Evolutionary conservation across 169 alveolate species (phyloP).

Genomic region (Plasmodium ovale): DNA sequence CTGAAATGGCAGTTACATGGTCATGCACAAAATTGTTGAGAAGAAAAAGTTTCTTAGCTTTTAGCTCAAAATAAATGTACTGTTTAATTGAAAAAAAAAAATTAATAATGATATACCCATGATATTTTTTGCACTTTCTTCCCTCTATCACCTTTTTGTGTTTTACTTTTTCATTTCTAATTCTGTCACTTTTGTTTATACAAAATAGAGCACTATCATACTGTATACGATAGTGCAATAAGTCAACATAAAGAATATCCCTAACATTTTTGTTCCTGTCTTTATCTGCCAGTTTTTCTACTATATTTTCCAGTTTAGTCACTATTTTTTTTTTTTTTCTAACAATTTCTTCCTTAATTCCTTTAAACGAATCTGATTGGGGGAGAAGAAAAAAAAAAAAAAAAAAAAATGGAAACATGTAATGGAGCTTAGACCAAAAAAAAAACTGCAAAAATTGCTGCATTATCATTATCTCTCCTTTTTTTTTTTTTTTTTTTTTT

Average conservation of each 20-base stretch:
- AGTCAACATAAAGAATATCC: slow-evolving; percentile 27
- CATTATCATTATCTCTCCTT: neutral
- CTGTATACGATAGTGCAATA: slow-evolving; percentile 43
- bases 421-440: neutral
- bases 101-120: slow-evolving; percentile 50
- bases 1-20: neutral
- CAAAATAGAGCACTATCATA: slow-evolving; percentile 44
- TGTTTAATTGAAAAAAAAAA: slow-evolving; percentile 62
- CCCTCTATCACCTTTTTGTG: neutral
- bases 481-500: neutral
- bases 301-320: slow-evolving; percentile 27
- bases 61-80: slow-evolving; percentile 36
- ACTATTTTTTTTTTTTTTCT: slow-evolving; percentile 20
- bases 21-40: slow-evolving; percentile 19
- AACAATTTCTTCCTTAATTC: neutral
- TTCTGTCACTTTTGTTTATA: neutral
- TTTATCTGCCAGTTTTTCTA: slow-evolving; percentile 8
- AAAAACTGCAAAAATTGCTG: neutral
- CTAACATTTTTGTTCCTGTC: neutral
- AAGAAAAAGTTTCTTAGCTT: slow-evolving; percentile 24
- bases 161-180: neutral
- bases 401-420: neutral
- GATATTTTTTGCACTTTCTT: slow-evolving; percentile 7
- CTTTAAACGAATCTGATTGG: neutral
- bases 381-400: neutral